These are phyloP conservation scores for Logfia minima DNA, from an alignment of 129 eudicot genomes.

Conservation along the genomic window DNA sequence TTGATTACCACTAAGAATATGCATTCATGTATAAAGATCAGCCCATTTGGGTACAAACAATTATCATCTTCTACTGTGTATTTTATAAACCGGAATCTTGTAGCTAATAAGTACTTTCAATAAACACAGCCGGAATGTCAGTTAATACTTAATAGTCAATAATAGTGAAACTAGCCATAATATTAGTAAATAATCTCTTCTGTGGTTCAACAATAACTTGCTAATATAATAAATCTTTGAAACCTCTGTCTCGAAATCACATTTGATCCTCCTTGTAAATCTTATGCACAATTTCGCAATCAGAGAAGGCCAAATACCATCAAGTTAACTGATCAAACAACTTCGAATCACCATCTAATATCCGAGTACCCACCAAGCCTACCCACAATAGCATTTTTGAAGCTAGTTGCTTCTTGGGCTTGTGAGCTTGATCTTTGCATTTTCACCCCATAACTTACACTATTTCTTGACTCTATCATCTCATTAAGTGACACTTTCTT, in stretches of 20 bases:
- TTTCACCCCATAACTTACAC: constrained; percentile 64
- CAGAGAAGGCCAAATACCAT: constrained; percentile 17
- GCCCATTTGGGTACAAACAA: not conserved
- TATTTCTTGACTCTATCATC: constrained; percentile 80
- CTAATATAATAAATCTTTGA: not conserved
- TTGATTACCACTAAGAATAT: not conserved
- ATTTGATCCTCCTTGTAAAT: constrained; percentile 20
- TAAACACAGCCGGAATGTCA: not conserved
- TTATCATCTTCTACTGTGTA: not conserved
- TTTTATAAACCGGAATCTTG: not conserved
- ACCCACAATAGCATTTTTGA: constrained; percentile 65
- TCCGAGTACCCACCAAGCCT: constrained; percentile 56
- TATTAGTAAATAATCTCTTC: constrained; percentile 2
- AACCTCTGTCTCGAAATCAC: constrained; percentile 2
- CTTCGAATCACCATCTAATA: constrained; percentile 27
- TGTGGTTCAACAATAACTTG: constrained; percentile 1
- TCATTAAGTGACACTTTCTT: constrained; percentile 61
- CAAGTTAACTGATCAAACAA: constrained; percentile 7
- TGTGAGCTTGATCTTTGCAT: constrained; percentile 80
- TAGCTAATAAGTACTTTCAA: not conserved
- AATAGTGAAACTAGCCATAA: not conserved
- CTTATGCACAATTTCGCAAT: constrained; percentile 34
- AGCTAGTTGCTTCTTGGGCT: constrained; percentile 59
- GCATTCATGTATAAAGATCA: not conserved
- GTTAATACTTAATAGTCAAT: not conserved